Evolutionary conservation across 495 filamentous ascomycete species (phyloP).

Genomic region (Talaromyces adpressus): DNA sequence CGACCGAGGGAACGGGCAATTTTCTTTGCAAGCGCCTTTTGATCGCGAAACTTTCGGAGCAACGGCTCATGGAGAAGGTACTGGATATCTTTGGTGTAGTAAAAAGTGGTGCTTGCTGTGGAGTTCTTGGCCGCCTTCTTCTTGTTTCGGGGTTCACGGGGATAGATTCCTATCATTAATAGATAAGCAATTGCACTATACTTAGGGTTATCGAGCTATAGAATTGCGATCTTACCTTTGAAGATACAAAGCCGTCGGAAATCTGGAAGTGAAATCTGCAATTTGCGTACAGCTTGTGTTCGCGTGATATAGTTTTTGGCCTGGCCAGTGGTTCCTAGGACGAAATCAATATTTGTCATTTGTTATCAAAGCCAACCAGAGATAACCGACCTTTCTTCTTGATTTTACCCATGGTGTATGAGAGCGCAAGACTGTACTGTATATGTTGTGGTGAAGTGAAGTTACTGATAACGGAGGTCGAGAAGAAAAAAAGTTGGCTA

Average conservation of each 20-base stretch:
- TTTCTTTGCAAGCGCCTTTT: constrained; percentile 94
- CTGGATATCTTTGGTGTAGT: constrained; percentile 98
- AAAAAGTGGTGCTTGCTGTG: constrained; percentile 89
- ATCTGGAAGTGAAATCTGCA: constrained; percentile 93
- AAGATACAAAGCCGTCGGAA: constrained; percentile 98
- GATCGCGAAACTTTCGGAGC: constrained; percentile 91
- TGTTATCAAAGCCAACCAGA: constrained; percentile 6
- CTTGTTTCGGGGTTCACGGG: constrained; percentile 89
- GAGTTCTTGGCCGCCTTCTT: constrained; percentile 92
- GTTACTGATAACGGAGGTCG: constrained; percentile 11
- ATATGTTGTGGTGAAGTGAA: constrained; percentile 16
- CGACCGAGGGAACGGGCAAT: constrained; percentile 84
- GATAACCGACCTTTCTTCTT: constrained; percentile 77
- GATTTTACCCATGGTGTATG: constrained; percentile 61
- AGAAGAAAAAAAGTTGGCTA: constrained; percentile 27
- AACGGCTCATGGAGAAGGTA: constrained; percentile 96
- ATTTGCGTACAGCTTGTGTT: constrained; percentile 92
- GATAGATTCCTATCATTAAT: constrained; percentile 68
- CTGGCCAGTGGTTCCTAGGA: constrained; percentile 71
- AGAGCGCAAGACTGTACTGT: neutral
- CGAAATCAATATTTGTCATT: constrained; percentile 13
- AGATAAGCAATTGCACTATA: neutral
- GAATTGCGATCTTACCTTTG: constrained; percentile 53
- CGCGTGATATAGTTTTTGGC: constrained; percentile 98
- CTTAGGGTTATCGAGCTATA: neutral